Evolutionary conservation across 1,284 basidiomycete genomes (phyloP), one percentile per base, ranked within the genome.

Genomic region (Apiotrichum gracile): DNA sequence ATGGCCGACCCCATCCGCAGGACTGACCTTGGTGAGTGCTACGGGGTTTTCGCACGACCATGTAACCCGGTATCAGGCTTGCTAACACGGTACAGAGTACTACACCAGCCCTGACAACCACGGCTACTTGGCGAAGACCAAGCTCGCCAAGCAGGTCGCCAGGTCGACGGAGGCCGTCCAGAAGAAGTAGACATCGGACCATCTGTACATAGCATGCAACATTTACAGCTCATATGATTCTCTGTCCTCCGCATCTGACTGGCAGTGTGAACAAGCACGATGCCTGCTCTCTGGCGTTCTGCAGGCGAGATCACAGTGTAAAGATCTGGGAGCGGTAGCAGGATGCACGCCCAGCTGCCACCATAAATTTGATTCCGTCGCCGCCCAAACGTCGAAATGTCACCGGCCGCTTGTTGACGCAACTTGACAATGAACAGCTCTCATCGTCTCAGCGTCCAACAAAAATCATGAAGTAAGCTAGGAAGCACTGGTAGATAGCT

Each of bases 1-100:
- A 78, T 82, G 55, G 90, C 91, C 21, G 83, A 84, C 21, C 91
- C 91, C 1, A 88, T 86, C n/a, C 83, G 85, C 60, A 83, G 87
- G 61, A 81, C 83, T 54, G 90, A 93, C 69, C 92, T 93, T 54
- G 72, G 89, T 92, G 69, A 70, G 87, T 76, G 5, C 14, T n/a
- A n/a, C n/a, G n/a, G n/a, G n/a, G n/a, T n/a, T n/a, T n/a, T n/a
- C n/a, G n/a, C n/a, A n/a, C n/a, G n/a, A n/a, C n/a, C n/a, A n/a
- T n/a, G n/a, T n/a, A n/a, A n/a, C n/a, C n/a, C n/a, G n/a, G n/a
- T n/a, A n/a, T n/a, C n/a, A n/a, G n/a, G n/a, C n/a, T n/a, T n/a
- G n/a, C 46, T 47, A 33, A 47, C 19, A 12, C 14, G 16, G 44
- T 44, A 16, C 56, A 68, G 70, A 74, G 54, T 77, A 70, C 64